Base-by-base conservation (phyloP, 495 filamentous ascomycete species). In the Aspergillus asperescens region DNA sequence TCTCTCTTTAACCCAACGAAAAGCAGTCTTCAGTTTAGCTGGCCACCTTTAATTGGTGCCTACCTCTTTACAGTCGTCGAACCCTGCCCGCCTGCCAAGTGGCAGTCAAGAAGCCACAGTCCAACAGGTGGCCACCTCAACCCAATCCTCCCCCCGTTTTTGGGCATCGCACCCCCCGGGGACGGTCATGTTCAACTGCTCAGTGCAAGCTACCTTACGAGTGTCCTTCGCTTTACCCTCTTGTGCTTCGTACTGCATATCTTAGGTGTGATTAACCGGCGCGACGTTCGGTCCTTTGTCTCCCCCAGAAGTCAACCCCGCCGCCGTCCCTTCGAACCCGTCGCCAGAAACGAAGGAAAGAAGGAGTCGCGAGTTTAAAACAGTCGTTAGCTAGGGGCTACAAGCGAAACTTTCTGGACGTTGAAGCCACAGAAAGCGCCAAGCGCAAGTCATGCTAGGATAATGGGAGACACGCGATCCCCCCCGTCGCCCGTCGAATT, bases 391-490 rank as follows among this genome's bases (percentile, higher is more conserved):
- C 24, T 5, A 23, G 41, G 27, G n/a, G 15, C 13, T 20, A 49
- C 48, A 50, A 34, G 22, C 25, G 15, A 40, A 43, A 40, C 23
- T 18, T 18, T 10, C 29, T 16, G 19, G 48, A 47, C 2, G 32
- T 24, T 44, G 19, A 24, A 28, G 18, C 24, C 13, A 27, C 15
- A 47, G 19, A 29, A 8, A 47, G 34, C 10, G 15, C 42, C 31
- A 28, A 22, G 50, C 37, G 47, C 59, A 68, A 70, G 70, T 57
- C 69, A 74, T 74, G 70, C 64, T 58, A 62, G 66, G 61, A 74
- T 69, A 67, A 74, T 74, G 67, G 63, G 62, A 51, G 62, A 67
- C 53, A 60, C 59, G 56, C 50, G 57, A 60, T 62, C 61, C 58
- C 58, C 62, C 62, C 66, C 66, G 52, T 56, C 69, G 51, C 59